phyloP scores from a whole-genome alignment of 805 yeast species.

The Ogataea trehalophila region DNA sequence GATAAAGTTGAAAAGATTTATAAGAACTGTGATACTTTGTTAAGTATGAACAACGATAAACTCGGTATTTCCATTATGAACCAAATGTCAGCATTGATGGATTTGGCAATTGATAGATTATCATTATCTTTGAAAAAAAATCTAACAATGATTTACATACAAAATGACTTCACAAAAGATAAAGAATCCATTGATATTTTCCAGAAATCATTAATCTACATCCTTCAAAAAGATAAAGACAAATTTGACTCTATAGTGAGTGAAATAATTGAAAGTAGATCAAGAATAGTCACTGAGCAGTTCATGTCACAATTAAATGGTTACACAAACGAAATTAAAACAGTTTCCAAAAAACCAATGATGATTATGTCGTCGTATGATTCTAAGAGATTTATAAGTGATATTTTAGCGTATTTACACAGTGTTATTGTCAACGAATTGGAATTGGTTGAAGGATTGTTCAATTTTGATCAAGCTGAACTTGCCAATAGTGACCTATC shows the following conservation, averaged over 20 bases:
- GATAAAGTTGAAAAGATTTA: slow-evolving; percentile 60
- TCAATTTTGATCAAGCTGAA: slow-evolving; percentile 36
- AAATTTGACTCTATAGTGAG: slow-evolving; percentile 56
- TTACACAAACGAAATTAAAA: slow-evolving; percentile 21
- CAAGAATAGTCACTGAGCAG: slow-evolving; percentile 59
- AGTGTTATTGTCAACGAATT: slow-evolving; percentile 81
- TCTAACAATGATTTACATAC: slow-evolving; percentile 22
- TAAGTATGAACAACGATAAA: slow-evolving; percentile 63
- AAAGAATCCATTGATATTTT: slow-evolving; percentile 20
- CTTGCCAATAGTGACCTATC: slow-evolving; percentile 17
- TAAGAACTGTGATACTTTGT: slow-evolving; percentile 61
- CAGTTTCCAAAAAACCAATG: slow-evolving; percentile 37
- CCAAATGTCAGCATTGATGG: slow-evolving; percentile 48
- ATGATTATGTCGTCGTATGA: slow-evolving; percentile 68
- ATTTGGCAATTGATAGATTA: slow-evolving; percentile 51
- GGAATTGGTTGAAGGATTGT: slow-evolving; percentile 64
- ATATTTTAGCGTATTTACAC: slow-evolving; percentile 83
- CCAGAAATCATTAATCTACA: slow-evolving; percentile 28
- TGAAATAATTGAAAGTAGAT: slow-evolving; percentile 64
- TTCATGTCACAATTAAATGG: slow-evolving; percentile 54
- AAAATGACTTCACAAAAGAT: slow-evolving; percentile 15
- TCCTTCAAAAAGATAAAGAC: slow-evolving; percentile 35
- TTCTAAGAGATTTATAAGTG: slow-evolving; percentile 79
- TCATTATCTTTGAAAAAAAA: slow-evolving; percentile 33
- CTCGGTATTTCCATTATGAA: slow-evolving; percentile 64